These are phyloP conservation scores for Candolleomyces eurysporus DNA, from an alignment of 768 basidiomycete genomes.

Conservation along the genomic window DNA sequence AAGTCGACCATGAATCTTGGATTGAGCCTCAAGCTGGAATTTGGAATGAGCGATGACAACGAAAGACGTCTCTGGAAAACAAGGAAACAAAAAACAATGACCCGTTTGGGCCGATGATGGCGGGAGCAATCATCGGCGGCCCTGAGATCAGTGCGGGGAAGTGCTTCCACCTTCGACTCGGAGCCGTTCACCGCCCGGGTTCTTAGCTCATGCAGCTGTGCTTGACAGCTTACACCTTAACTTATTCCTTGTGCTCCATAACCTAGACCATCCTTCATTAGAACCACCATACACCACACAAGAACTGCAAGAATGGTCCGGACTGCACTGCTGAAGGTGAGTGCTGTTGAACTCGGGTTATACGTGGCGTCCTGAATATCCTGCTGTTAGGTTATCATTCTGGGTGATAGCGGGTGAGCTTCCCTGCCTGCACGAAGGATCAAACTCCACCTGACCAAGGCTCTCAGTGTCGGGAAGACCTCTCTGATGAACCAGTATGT, in stretches of 20 bases:
- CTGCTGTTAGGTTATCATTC: conserved; percentile 84
- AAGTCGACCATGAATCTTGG: no score
- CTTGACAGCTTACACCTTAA: neutral
- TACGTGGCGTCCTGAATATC: neutral
- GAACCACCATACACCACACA: neutral
- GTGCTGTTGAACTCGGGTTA: neutral
- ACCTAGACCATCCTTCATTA: neutral
- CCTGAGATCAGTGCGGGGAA: no score
- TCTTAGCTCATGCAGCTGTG: neutral
- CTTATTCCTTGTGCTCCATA: neutral
- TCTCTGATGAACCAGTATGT: conserved; percentile 99
- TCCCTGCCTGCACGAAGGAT: neutral
- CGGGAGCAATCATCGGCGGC: no score
- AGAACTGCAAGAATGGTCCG: neutral
- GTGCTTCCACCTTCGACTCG: neutral
- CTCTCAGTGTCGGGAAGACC: conserved; percentile 92
- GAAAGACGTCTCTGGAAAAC: no score
- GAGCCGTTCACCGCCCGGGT: neutral
- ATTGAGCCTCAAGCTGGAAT: no score
- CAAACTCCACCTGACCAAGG: conserved; percentile 14
- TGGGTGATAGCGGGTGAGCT: conserved; percentile 91
- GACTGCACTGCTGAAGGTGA: conserved; percentile 7
- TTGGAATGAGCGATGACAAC: no score
- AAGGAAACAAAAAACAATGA: no score
- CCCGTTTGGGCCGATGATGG: no score